These are phyloP conservation scores for Skeletonema tropicum DNA, from an alignment of 108 stramenopile genomes.

Conservation along the genomic window DNA sequence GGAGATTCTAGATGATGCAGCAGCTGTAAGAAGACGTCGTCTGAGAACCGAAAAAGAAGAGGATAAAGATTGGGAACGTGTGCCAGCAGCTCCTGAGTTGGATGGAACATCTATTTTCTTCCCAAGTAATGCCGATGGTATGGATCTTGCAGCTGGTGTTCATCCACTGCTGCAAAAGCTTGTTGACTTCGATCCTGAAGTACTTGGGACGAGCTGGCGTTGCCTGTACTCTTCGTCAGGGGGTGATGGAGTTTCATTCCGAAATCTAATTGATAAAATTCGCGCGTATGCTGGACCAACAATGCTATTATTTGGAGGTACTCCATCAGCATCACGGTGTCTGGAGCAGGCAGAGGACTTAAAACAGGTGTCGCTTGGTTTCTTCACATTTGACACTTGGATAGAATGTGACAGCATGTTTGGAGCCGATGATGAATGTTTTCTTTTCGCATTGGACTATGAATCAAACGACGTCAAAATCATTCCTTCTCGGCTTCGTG, in stretches of 20 bases:
- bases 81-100: conserved; percentile 46
- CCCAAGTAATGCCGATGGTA: conserved; percentile 23
- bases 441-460: conserved; percentile 51
- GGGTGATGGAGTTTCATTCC: conserved; percentile 63
- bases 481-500: conserved; percentile 35
- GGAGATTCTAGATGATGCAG: conserved; percentile 8
- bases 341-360: background rate
- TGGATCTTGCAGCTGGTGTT: conserved; percentile 17
- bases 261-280: conserved; percentile 39
- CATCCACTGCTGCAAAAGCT: conserved; percentile 38
- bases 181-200: conserved; percentile 49
- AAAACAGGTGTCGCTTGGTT: conserved; percentile 49
- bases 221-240: conserved; percentile 54
- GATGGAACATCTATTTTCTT: conserved; percentile 55
- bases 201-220: conserved; percentile 60
- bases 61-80: conserved; percentile 45
- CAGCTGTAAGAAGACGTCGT: conserved; percentile 15
- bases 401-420: conserved; percentile 39
- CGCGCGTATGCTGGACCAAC: conserved; percentile 60
- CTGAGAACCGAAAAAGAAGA: conserved; percentile 10
- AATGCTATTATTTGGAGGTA: conserved; percentile 46
- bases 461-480: conserved; percentile 42
- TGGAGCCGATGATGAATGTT: conserved; percentile 43
- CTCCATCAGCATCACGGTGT: conserved; percentile 32
- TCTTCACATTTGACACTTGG: conserved; percentile 63